Evolutionary conservation across 345 rosid genomes (phyloP), one percentile per base, ranked within the genome.

Genomic region (Linum usitatissimum): DNA sequence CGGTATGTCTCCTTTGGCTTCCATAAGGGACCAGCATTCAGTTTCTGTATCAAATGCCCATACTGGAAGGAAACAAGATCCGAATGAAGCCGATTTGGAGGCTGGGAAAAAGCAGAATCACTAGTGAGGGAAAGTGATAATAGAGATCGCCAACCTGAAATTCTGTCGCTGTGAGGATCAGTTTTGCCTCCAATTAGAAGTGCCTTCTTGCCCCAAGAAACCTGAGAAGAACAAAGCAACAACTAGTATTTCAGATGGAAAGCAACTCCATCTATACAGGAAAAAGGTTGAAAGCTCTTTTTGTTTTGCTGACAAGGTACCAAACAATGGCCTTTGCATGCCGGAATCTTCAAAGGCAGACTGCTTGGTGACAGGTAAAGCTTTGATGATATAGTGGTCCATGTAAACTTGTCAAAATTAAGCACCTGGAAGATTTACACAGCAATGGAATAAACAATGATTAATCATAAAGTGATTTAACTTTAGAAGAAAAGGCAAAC

Each of bases 311-410:
- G 6, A 55, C 30, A 55, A 30, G 49, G 19, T 86, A 93, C 99
- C 96, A 93, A 77, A 78, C 88, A 68, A 64, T 90, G 99, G 76
- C 99, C 99, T 75, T 73, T 90, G 95, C 99, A 90, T 38, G 97
- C 80, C 75, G 96, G 99, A 64, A 93, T 93, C 81, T 87, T 93
- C 39, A 93, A 69, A 18, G 99, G 96, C 63, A 93, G 78, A 78
- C 85, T 90, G 81, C 87, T 90, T 34, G 96, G 97, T 23, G 99
- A 90, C 78, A 87, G 73, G 79, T 82, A 93, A 63, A 83, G 94
- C 74, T 93, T 93, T 3, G 99, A 90, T 68, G 97, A 83, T 49
- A 83, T 88, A 6, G 78, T 66, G 42, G 86, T 79, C 99, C 99
- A 93, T 9, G 86, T 78, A 79, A 81, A 84, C 54, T 77, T 73